Percentiles rank a stretch among this genome's conserved stretches.
These are phyloP conservation scores for Candida hungchunana DNA, from an alignment of 805 yeast species.

Conservation along the genomic window DNA sequence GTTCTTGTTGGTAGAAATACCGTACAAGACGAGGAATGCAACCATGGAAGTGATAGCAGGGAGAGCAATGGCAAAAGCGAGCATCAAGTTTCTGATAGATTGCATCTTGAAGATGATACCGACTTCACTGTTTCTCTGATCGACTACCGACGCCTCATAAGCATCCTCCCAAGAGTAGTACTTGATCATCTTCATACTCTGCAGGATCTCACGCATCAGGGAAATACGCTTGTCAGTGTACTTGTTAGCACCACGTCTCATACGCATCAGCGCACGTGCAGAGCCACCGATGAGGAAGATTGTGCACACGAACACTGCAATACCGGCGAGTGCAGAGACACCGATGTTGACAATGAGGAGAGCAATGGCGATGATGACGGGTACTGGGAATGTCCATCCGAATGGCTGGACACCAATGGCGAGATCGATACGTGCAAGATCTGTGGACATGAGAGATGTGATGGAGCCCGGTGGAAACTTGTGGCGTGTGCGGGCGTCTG, in stretches of 20 bases:
- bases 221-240: slow-evolving; percentile 63
- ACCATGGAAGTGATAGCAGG: slow-evolving; percentile 56
- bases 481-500: slow-evolving; percentile 50
- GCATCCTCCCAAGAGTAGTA: slow-evolving; percentile 87
- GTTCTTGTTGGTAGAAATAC: slow-evolving; percentile 32
- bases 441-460: slow-evolving; percentile 74
- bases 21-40: slow-evolving; percentile 41
- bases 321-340: slow-evolving; percentile 62
- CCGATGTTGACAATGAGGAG: slow-evolving; percentile 65
- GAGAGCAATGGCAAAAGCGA: slow-evolving; percentile 46
- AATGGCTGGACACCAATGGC: slow-evolving; percentile 61
- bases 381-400: slow-evolving; percentile 52
- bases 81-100: slow-evolving; percentile 47
- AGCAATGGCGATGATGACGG: slow-evolving; percentile 58
- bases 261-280: slow-evolving; percentile 44
- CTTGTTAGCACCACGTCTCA: slow-evolving; percentile 51
- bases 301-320: slow-evolving; percentile 48
- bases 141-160: slow-evolving; percentile 49
- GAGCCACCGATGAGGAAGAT: slow-evolving; percentile 39
- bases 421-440: slow-evolving; percentile 67
- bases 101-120: slow-evolving; percentile 52
- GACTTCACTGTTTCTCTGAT: slow-evolving; percentile 57
- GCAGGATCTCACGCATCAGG: slow-evolving; percentile 56
- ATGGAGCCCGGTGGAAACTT: slow-evolving; percentile 56
- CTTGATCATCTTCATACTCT: slow-evolving; percentile 66